A percentile compares a stretch with the other conserved stretches of the same genome.
Evolutionary conservation across 2,329 filamentous ascomycete species (phyloP).

Genomic region (Exophiala alcalophila): DNA sequence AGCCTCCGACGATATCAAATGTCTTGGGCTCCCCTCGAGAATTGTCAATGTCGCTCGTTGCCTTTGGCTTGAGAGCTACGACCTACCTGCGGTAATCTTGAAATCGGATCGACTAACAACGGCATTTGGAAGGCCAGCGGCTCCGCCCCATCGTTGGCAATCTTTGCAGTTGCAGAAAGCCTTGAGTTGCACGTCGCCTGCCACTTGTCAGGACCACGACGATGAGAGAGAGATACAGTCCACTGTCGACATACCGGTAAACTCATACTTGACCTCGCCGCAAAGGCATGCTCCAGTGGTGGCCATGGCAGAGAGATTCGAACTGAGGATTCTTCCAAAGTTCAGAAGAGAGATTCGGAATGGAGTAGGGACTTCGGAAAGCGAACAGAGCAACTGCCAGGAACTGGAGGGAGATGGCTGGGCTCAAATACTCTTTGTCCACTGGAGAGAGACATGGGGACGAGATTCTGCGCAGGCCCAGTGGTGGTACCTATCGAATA

Average conservation of each 20-base stretch:
- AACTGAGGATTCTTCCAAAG: too few relatives aligned
- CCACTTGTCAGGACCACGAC: not conserved
- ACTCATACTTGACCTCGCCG: conserved; percentile 33
- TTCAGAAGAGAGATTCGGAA: too few relatives aligned
- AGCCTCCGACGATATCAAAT: conserved; percentile 48
- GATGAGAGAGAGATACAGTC: conserved; percentile 1
- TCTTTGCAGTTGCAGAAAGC: conserved; percentile 55
- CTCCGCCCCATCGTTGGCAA: conserved; percentile 52
- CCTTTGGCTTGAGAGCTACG: too few relatives aligned
- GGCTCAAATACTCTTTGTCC: not conserved
- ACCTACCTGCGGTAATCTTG: conserved; percentile 48
- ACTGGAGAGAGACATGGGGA: too few relatives aligned
- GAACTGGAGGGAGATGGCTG: not conserved
- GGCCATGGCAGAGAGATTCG: conserved; percentile 33
- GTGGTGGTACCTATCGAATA: too few relatives aligned
- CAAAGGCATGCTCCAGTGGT: conserved; percentile 38
- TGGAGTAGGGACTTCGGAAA: too few relatives aligned
- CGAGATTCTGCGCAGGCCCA: too few relatives aligned
- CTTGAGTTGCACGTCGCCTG: conserved; percentile 43
- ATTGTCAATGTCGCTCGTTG: not conserved
- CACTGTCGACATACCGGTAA: conserved; percentile 28
- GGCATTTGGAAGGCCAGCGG: conserved; percentile 52
- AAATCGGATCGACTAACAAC: conserved; percentile 50
- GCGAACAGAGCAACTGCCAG: not conserved
- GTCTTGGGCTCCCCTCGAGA: conserved; percentile 40